Conservation (phyloP, 345 rosid species). For the Odontarrhena argentea region DNA sequence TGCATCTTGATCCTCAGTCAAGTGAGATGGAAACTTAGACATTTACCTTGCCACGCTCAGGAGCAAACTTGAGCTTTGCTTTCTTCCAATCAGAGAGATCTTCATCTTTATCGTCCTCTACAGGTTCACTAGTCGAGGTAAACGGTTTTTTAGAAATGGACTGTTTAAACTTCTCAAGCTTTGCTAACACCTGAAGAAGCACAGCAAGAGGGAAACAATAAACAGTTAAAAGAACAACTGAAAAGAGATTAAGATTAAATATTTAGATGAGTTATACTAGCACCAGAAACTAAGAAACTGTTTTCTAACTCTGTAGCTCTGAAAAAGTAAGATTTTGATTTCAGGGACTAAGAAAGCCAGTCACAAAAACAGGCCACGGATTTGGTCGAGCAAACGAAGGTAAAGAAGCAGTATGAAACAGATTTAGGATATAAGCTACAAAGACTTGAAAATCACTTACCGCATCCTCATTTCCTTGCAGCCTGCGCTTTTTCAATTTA, state of each 20-base stretch:
- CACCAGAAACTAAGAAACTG: neutral
- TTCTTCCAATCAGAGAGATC: constrained; percentile 84
- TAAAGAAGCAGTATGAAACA: constrained; percentile 11
- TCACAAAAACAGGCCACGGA: constrained; percentile 8
- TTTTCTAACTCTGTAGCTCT: constrained; percentile 4
- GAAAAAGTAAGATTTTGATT: neutral
- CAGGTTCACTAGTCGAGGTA: constrained; percentile 49
- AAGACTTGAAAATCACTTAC: constrained; percentile 49
- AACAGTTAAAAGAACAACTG: neutral
- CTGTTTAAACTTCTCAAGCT: constrained; percentile 74
- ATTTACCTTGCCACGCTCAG: constrained; percentile 71
- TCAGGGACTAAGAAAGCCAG: constrained; percentile 9
- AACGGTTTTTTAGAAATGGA: constrained; percentile 50
- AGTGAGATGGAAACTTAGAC: constrained; percentile 20
- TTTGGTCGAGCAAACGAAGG: constrained; percentile 19
- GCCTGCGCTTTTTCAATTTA: constrained; percentile 89
- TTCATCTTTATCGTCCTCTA: constrained; percentile 39
- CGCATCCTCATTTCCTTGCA: constrained; percentile 91
- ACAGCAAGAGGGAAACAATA: constrained; percentile 12
- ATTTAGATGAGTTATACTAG: neutral
- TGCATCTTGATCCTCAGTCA: neutral
- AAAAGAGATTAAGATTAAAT: neutral
- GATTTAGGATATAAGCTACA: constrained; percentile 20
- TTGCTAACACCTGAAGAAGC: constrained; percentile 64
- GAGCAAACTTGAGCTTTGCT: constrained; percentile 60